Evolutionary conservation across 2,329 filamentous ascomycete species (phyloP).

Genomic region (Fusarium sp.): DNA sequence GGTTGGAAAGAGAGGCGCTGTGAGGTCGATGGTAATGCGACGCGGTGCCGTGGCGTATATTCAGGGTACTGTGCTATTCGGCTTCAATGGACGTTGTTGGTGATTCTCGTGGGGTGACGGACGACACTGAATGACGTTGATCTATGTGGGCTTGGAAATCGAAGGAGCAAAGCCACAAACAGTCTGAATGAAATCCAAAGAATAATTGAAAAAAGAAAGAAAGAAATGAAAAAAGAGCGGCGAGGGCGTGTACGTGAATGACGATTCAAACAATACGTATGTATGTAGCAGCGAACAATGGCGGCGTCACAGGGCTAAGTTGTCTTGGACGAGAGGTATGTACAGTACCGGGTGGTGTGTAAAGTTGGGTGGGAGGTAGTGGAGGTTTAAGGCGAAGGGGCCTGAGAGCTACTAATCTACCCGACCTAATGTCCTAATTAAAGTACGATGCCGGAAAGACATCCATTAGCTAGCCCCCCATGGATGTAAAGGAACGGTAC

Average conservation of each 20-base stretch:
- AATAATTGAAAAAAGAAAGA: neutral
- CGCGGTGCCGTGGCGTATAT: slow-evolving; percentile 16
- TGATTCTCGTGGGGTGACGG: slow-evolving; percentile 34
- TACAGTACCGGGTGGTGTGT: slow-evolving; percentile 9
- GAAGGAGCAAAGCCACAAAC: neutral
- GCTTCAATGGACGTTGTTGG: slow-evolving; percentile 30
- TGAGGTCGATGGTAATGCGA: slow-evolving; percentile 7
- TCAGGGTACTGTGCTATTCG: slow-evolving; percentile 1
- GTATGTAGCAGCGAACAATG: slow-evolving; percentile 9
- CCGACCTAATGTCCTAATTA: neutral
- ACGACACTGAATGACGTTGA: slow-evolving; percentile 19
- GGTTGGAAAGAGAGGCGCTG: slow-evolving; percentile 3
- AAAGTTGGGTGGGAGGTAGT: slow-evolving; percentile 21
- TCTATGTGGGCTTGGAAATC: neutral
- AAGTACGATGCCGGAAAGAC: neutral
- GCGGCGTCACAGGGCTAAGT: slow-evolving; percentile 5
- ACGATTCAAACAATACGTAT: slow-evolving; percentile 14
- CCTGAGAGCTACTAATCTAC: neutral
- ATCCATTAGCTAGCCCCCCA: neutral
- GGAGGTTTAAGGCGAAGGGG: slow-evolving; percentile 25
- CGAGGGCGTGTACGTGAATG: slow-evolving; percentile 8
- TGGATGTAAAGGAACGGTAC: slow-evolving; percentile 4
- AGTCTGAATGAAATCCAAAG: neutral
- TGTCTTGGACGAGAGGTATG: slow-evolving; percentile 23
- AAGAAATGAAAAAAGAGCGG: slow-evolving; percentile 6